Conservation (phyloP, 2,329 filamentous ascomycete species). For the Hansfordia pulvinata region DNA sequence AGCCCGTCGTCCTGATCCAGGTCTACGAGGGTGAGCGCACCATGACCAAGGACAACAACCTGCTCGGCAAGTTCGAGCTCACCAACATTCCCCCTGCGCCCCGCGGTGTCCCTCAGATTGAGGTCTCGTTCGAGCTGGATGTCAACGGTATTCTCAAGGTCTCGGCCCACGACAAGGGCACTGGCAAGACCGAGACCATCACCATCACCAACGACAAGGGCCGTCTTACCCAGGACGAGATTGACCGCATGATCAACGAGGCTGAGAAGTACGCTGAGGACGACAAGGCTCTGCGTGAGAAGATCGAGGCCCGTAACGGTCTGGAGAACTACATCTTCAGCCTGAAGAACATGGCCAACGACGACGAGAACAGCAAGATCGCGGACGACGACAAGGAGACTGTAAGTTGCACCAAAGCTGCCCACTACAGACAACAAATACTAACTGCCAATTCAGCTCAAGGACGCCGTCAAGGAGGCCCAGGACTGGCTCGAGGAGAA, state of each 20-base stretch:
- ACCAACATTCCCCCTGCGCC: conserved; percentile 90
- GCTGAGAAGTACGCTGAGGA: conserved; percentile 98
- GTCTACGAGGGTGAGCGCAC: conserved; percentile 89
- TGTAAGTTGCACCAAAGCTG: conserved; percentile 32
- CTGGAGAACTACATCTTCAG: conserved; percentile 99
- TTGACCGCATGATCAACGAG: conserved; percentile 97
- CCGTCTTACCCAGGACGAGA: conserved; percentile 89
- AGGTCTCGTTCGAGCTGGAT: conserved; percentile 95
- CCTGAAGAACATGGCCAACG: conserved; percentile 98
- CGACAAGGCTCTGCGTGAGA: conserved; percentile 95
- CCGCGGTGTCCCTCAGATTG: conserved; percentile 93
- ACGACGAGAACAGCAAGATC: conserved; percentile 96
- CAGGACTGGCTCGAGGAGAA: conserved; percentile 97
- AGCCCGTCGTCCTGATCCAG: conserved; percentile 89
- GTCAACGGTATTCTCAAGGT: conserved; percentile 98
- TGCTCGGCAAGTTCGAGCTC: conserved; percentile 95
- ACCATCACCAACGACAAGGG: conserved; percentile 99
- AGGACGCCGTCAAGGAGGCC: conserved; percentile 94
- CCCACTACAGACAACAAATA: conserved; percentile 4
- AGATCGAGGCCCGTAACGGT: conserved; percentile 90
- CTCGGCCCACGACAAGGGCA: conserved; percentile 92
- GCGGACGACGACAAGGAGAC: conserved; percentile 97
- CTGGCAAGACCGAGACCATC: conserved; percentile 92
- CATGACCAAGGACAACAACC: conserved; percentile 94
- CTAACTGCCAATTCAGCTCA: conserved; percentile 41